Base-by-base conservation (phyloP, 768 basidiomycete genomes). In the Mycena crocata region DNA sequence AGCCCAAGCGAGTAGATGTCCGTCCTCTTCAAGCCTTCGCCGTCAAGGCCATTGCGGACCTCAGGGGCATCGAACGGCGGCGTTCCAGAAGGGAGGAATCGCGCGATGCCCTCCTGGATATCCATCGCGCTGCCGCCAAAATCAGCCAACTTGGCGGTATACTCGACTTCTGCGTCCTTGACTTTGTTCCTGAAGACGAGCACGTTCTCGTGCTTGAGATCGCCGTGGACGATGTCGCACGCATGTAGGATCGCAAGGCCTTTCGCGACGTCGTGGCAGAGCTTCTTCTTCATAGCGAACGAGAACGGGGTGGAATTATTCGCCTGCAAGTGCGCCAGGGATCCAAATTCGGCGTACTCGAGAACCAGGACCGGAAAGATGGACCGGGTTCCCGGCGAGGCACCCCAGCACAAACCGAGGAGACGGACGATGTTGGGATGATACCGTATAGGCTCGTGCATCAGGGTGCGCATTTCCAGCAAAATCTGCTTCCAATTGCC, bases 201-300 rank as follows among this genome's bases (percentile, higher is more conserved):
- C 6, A 68, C 66, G 21, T 68, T 68, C n/a, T 68, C 61, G 40
- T 62, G 66, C 56, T 68, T 68, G 46, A 68, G 61, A 46, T 68
- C 66, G 10, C 60, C 61, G 45, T 68, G 66, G 31, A 63, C 44
- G 66, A 68, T 57, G 15, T 42, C 60, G 37, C 65, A 66, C 10
- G 65, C 65, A 39, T 66, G 65, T 15, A 66, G 59, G 14, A 66
- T 66, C 3, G 65, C 59, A 21, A 66, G 35, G 4, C 65, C 65
- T 37, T 66, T 66, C 28, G 65, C 35, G 44, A 66, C 65, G 35
- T 66, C 65, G 44, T 35, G 55, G 31, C 65, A 66, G 12, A 66
- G 46, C 34, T 66, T 52, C 39, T 66, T 66, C 28, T 61, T 66
- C 50, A 56, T 44, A 12, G n/a, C 7, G 23, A 66, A 66, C 7